These are phyloP conservation scores for Barnettozyma siamensis DNA, from an alignment of 805 yeast species.

Conservation along the genomic window DNA sequence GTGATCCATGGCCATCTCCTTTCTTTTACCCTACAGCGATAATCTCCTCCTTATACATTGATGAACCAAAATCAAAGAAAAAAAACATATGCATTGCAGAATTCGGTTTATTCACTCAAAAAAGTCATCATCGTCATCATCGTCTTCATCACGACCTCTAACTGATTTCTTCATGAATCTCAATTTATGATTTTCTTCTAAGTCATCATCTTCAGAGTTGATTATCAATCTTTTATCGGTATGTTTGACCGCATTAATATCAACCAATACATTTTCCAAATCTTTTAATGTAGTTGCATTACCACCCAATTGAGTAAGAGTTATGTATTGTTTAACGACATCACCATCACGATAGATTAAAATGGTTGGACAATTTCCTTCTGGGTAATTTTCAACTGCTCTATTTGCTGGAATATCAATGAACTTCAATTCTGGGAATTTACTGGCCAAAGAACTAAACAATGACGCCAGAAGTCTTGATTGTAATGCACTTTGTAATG, in stretches of 20 bases:
- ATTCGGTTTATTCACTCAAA: slow-evolving; percentile 33
- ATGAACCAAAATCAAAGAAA: neutral
- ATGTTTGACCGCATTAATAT: slow-evolving; percentile 56
- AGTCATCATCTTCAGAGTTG: slow-evolving; percentile 56
- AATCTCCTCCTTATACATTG: too few relatives aligned
- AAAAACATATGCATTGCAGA: neutral
- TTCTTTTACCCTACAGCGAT: too few relatives aligned
- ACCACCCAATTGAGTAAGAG: slow-evolving; percentile 81
- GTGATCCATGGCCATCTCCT: too few relatives aligned
- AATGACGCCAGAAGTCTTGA: slow-evolving; percentile 63
- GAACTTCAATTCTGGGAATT: slow-evolving; percentile 78
- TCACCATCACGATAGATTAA: slow-evolving; percentile 74
- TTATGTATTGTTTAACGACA: slow-evolving; percentile 74
- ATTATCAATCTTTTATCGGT: slow-evolving; percentile 61
- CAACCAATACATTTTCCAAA: slow-evolving; percentile 66
- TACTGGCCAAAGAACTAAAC: slow-evolving; percentile 52
- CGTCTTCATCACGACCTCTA: slow-evolving; percentile 39
- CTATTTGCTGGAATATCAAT: slow-evolving; percentile 88
- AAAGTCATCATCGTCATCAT: slow-evolving; percentile 40
- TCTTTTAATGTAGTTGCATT: slow-evolving; percentile 65
- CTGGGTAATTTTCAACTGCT: slow-evolving; percentile 92
- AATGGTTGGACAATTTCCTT: slow-evolving; percentile 83
- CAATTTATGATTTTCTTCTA: slow-evolving; percentile 46
- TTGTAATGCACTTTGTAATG: slow-evolving; percentile 63
- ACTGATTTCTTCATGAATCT: slow-evolving; percentile 55